phyloP scores from a whole-genome alignment of 2,329 filamentous ascomycete species.

The Colletotrichum chlorophyti region DNA sequence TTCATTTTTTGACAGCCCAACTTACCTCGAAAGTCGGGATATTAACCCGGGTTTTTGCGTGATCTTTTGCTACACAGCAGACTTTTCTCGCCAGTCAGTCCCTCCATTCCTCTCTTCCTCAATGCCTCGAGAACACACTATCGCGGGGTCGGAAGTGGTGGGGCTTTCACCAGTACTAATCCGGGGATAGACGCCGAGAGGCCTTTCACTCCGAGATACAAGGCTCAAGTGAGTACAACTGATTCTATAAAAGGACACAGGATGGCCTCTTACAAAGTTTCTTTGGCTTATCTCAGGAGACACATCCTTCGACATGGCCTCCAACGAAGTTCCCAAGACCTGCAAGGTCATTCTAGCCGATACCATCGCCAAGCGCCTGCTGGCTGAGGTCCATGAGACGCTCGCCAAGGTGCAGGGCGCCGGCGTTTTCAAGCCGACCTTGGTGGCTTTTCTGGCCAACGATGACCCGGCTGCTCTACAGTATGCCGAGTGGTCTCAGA shows the following conservation, averaged over 20 bases:
- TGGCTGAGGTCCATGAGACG: conserved; percentile 79
- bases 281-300: background rate
- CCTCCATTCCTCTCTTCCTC: background rate
- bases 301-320: conserved; percentile 41
- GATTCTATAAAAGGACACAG: background rate
- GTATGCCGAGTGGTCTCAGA: conserved; percentile 97
- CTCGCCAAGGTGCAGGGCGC: conserved; percentile 72
- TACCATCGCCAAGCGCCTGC: conserved; percentile 82
- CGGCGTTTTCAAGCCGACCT: conserved; percentile 66
- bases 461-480: conserved; percentile 87
- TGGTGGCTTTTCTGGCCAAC: conserved; percentile 93
- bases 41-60: background rate
- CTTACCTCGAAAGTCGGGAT: background rate
- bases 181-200: conserved; percentile 17
- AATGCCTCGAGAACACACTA: background rate
- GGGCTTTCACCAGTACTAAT: conserved; percentile 26
- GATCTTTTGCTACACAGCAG: background rate
- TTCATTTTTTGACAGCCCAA: conserved; percentile 4
- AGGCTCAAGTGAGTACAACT: conserved; percentile 5
- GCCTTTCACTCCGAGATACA: conserved; percentile 12
- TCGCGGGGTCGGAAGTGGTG: conserved; percentile 27
- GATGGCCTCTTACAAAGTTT: background rate
- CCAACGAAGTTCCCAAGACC: conserved; percentile 61
- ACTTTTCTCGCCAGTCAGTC: conserved; percentile 4
- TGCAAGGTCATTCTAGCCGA: conserved; percentile 95